phyloP scores from a whole-genome alignment of 2,329 filamentous ascomycete species.

The Fusarium coffeatum region DNA sequence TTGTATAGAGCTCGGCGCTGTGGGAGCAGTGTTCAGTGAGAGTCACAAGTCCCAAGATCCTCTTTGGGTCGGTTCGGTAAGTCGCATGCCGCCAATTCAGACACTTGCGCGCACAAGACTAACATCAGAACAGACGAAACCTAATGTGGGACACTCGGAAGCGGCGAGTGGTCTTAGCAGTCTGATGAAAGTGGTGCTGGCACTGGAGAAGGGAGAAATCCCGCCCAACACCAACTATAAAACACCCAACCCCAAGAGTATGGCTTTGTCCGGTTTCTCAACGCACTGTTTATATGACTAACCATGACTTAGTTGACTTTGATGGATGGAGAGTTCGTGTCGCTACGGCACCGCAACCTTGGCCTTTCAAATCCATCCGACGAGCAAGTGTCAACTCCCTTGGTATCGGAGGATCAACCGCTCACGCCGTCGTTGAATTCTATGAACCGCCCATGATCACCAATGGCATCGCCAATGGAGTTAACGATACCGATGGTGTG shows the following conservation, averaged over 20 bases:
- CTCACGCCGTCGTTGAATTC: slow-evolving; percentile 55
- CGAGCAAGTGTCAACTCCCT: slow-evolving; percentile 50
- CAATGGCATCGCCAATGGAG: not conserved
- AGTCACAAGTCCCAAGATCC: slow-evolving; percentile 37
- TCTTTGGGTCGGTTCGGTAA: slow-evolving; percentile 59
- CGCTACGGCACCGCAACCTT: slow-evolving; percentile 34
- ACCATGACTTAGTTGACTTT: slow-evolving; percentile 35
- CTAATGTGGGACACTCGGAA: slow-evolving; percentile 47
- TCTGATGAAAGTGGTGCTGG: slow-evolving; percentile 45
- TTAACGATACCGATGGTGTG: not conserved
- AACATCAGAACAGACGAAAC: slow-evolving; percentile 47
- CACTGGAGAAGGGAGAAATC: slow-evolving; percentile 45
- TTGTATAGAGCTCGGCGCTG: slow-evolving; percentile 48
- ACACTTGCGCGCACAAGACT: not conserved
- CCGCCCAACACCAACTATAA: slow-evolving; percentile 44
- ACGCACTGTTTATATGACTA: not conserved
- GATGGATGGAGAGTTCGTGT: slow-evolving; percentile 43
- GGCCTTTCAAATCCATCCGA: slow-evolving; percentile 41
- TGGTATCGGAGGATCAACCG: slow-evolving; percentile 60
- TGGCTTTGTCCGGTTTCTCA: not conserved
- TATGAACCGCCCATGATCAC: slow-evolving; percentile 24
- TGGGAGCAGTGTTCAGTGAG: slow-evolving; percentile 49
- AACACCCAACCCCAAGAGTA: slow-evolving; percentile 45
- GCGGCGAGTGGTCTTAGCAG: slow-evolving; percentile 46
- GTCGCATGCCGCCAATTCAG: slow-evolving; percentile 39